Evolutionary conservation across 805 yeast species (phyloP), one percentile per base, ranked within the genome.

Genomic region (Wickerhamiella qilinensis): DNA sequence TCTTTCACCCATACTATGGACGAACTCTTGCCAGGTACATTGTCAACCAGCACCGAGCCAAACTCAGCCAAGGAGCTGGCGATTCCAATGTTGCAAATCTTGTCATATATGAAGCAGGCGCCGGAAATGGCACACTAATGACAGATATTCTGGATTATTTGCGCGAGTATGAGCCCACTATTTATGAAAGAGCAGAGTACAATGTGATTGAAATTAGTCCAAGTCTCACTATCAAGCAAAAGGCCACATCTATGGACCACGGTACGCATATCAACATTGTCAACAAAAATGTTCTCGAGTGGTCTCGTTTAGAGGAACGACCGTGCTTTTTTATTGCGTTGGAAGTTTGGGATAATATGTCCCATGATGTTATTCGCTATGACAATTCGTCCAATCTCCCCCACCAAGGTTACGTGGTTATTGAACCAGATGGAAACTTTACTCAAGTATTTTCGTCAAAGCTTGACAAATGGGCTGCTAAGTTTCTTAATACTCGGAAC

Each of bases 61-160:
- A 74, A 7, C 77, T 80, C 53, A 80, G 77, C 53, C 74, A 29
- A 2, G 21, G 33, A 75, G 55, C 59, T 75, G 47, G 75, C 76
- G 45, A 60, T 69, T 31, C 78, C 73, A n/a, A n/a, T n/a, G n/a
- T n/a, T n/a, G n/a, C n/a, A n/a, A 85, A 81, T 51, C 60, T 88
- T 35, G 67, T 73, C 5, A 79, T 83, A 20, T 84, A 82, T 57
- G 94, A 84, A 57, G 72, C 81, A 66, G 94, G 93, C 42, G 93
- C 85, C 17, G 94, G 94, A 47, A 83, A 83, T 50, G 93, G 93
- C 31, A 82, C 93, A 0, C 57, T 83, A 43, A 83, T 84, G 94
- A 55, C 67, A 38, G 77, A 82, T 50, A 69, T 83, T 9, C 56
- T 83, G 44, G 75, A 76, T 50, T 82, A 66, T 52, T 67, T 83